Evolutionary conservation across 2,329 filamentous ascomycete species (phyloP).

Genomic region (Fusarium nurragi): DNA sequence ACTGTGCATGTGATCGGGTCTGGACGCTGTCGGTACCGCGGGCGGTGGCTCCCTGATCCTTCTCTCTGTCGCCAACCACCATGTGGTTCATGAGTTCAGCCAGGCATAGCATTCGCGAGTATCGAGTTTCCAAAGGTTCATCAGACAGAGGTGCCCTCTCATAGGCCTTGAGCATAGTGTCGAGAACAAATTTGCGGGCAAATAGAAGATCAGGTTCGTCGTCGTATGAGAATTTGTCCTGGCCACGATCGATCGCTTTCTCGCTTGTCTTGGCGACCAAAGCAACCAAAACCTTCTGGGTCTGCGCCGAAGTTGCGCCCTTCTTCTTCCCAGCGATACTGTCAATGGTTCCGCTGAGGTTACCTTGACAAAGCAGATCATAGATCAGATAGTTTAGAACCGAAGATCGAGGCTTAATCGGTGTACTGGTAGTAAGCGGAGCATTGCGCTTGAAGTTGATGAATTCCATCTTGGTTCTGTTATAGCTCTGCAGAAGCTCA

Average conservation of each 20-base stretch:
- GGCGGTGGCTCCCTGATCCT: slow-evolving; percentile 59
- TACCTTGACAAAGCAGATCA: slow-evolving; percentile 71
- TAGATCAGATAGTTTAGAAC: slow-evolving; percentile 94
- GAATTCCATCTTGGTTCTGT: slow-evolving; percentile 95
- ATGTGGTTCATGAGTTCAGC: slow-evolving; percentile 94
- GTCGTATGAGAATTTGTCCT: slow-evolving; percentile 71
- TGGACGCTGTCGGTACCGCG: slow-evolving; percentile 53
- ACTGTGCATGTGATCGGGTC: slow-evolving; percentile 76
- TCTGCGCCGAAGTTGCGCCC: slow-evolving; percentile 83
- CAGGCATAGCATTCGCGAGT: slow-evolving; percentile 85
- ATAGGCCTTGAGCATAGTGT: slow-evolving; percentile 91
- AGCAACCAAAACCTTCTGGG: slow-evolving; percentile 85
- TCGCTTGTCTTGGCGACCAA: slow-evolving; percentile 90
- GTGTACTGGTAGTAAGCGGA: slow-evolving; percentile 83
- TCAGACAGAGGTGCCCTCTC: slow-evolving; percentile 83
- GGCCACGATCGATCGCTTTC: slow-evolving; percentile 66
- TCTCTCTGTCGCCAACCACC: slow-evolving; percentile 85
- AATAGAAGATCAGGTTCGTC: slow-evolving; percentile 87
- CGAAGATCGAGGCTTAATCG: slow-evolving; percentile 91
- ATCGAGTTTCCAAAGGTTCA: slow-evolving; percentile 85
- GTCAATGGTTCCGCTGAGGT: slow-evolving; percentile 75
- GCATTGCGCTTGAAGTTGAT: slow-evolving; percentile 98
- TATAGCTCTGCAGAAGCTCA: slow-evolving; percentile 91
- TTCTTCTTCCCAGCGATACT: slow-evolving; percentile 85
- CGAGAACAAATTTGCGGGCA: slow-evolving; percentile 92